Evolutionary conservation across 192 early-diverging fungal genomes (phyloP), one percentile per base, ranked within the genome.

Genomic region (Mortierella antarctica): DNA sequence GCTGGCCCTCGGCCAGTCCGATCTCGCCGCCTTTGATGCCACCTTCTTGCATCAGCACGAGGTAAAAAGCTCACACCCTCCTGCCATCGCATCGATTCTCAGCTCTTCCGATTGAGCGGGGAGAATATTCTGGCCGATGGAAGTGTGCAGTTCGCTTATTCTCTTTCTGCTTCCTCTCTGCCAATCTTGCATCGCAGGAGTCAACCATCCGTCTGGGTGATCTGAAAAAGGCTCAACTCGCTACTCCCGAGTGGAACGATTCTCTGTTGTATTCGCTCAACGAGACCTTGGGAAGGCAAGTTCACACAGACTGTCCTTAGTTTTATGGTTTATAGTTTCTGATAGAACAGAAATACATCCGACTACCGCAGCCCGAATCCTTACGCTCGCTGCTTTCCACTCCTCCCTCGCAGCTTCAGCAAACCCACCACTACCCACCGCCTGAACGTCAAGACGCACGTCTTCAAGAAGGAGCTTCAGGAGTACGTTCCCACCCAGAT

Each of bases 381-480:
- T 50, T 46, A 50, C 54, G 20, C 3, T 56, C 18, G 54, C 9
- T 56, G 9, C 23, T 56, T 1, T 56, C 54, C n/a, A 20, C 17
- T 45, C 21, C 39, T 42, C 8, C 2, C 20, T 13, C 23, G 39
- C 53, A 78, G 67, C 45, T 44, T 78, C 46, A 49, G 21, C 52
- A 68, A 60, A 55, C 60, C 77, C 14, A 48, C 53, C 11, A 13
- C 58, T 4, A n/a, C 70, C 23, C 64, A 80, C 12, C 77, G 77
- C 53, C 59, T 80, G 57, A 80, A 80, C 65, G 77, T 80, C 45
- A 80, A 80, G 70, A 80, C 77, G 6, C 77, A 80, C 39, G 77
- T 80, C 53, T 80, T 80, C 60, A 80, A 80, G 48, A 80, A 80
- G 65, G 77, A 80, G 60, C 65, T 80, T 5, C 77, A 80, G 55